Percentiles rank a stretch among this genome's conserved stretches.
phyloP scores from a whole-genome alignment of 2,329 filamentous ascomycete genomes.

The Hypoxylon sp. region DNA sequence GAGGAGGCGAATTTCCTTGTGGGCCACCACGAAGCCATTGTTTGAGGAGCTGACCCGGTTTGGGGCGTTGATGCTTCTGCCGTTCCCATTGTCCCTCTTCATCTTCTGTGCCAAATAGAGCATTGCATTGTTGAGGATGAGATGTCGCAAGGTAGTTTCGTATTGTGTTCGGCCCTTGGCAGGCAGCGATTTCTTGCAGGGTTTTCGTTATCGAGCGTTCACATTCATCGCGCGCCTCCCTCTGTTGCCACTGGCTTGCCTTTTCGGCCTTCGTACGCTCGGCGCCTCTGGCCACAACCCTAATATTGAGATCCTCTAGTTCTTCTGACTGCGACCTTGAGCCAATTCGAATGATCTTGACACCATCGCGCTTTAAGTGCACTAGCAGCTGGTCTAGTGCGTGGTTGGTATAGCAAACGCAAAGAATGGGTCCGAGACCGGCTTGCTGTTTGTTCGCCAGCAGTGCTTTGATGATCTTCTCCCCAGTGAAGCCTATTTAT shows the following conservation, averaged over 20 bases:
- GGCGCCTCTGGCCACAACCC: constrained; percentile 50
- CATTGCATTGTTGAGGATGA: constrained; percentile 42
- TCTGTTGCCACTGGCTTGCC: constrained; percentile 47
- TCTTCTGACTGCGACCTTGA: constrained; percentile 66
- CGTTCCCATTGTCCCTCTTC: constrained; percentile 47
- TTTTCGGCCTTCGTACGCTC: constrained; percentile 58
- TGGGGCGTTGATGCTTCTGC: constrained; percentile 31
- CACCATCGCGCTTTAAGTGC: constrained; percentile 63
- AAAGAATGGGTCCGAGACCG: constrained; percentile 63
- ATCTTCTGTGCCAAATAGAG: constrained; percentile 48
- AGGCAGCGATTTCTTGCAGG: constrained; percentile 33
- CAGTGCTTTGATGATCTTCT: constrained; percentile 68
- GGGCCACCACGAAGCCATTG: constrained; percentile 18
- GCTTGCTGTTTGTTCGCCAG: constrained; percentile 57
- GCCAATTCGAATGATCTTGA: constrained; percentile 71
- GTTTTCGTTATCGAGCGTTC: constrained; percentile 9
- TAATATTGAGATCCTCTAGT: constrained; percentile 65
- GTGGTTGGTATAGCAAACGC: constrained; percentile 65
- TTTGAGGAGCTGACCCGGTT: constrained; percentile 33
- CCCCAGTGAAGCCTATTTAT: constrained; percentile 57
- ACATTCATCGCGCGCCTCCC: constrained; percentile 28
- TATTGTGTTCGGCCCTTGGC: constrained; percentile 35
- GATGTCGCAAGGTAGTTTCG: constrained; percentile 39
- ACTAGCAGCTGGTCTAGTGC: constrained; percentile 70
- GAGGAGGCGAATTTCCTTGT: constrained; percentile 39